Conservation (phyloP, 2,329 filamentous ascomycete genomes). For the Penicillium verrucosum region DNA sequence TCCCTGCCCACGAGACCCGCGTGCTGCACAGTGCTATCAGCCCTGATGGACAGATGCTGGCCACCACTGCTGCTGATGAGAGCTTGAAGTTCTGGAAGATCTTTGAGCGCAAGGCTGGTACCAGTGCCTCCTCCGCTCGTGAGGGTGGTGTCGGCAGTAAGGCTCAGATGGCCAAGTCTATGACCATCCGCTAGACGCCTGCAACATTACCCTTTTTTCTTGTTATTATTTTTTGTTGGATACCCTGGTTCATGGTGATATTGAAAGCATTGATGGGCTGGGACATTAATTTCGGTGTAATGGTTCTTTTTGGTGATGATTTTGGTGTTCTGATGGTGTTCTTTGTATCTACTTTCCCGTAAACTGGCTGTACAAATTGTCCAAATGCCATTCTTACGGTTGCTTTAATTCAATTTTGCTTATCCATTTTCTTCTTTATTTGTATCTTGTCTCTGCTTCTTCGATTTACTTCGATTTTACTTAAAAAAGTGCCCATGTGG, state of each 20-base stretch:
- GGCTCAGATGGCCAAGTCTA: constrained; percentile 86
- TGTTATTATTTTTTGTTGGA: constrained; percentile 11
- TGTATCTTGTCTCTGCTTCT: background rate
- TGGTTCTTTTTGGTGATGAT: constrained; percentile 5
- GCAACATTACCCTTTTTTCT: background rate
- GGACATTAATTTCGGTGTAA: constrained; percentile 18
- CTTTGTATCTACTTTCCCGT: constrained; percentile 17
- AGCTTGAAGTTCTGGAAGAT: constrained; percentile 99
- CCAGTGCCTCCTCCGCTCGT: constrained; percentile 59
- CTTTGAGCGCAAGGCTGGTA: constrained; percentile 95
- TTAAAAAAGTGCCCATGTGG: background rate
- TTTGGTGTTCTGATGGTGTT: constrained; percentile 12
- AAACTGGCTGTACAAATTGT: constrained; percentile 19
- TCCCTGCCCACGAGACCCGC: constrained; percentile 93
- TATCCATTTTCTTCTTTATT: background rate
- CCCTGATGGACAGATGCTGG: constrained; percentile 96
- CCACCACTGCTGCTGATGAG: constrained; percentile 93
- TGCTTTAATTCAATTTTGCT: background rate
- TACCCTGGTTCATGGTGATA: constrained; percentile 19
- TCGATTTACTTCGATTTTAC: constrained; percentile 4
- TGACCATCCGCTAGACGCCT: constrained; percentile 74
- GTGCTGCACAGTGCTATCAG: constrained; percentile 96
- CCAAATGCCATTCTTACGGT: constrained; percentile 14
- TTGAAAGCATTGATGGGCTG: constrained; percentile 23
- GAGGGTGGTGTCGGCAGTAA: constrained; percentile 69